phyloP scores from a whole-genome alignment of 345 rosid genomes.

The Salix caprea region DNA sequence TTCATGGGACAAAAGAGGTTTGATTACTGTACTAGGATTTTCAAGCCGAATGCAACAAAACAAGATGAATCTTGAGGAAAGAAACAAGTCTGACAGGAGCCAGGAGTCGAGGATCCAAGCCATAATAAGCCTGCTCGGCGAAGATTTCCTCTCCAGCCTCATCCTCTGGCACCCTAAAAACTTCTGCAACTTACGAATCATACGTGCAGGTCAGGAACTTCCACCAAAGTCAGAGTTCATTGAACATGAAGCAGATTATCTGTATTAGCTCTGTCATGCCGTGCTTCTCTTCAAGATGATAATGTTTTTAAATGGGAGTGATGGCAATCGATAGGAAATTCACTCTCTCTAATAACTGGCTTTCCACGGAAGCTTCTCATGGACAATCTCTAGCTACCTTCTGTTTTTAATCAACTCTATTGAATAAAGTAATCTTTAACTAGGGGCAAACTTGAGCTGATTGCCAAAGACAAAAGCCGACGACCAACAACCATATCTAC shows the following conservation, averaged over 20 bases:
- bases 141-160: background rate
- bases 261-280: background rate
- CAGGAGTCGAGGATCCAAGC: too few species aligned
- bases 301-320: background rate
- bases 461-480: background rate
- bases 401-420: background rate
- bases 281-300: background rate
- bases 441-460: background rate
- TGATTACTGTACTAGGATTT: background rate
- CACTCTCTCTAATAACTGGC: background rate
- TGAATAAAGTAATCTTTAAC: slow-evolving; percentile 1
- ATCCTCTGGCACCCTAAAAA: background rate
- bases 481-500: background rate
- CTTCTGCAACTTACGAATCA: background rate
- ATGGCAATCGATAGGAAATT: background rate
- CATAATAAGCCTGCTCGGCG: background rate
- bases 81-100: background rate
- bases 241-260: background rate
- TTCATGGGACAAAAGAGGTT: too few species aligned
- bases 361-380: background rate
- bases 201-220: background rate
- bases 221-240: background rate
- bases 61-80: background rate
- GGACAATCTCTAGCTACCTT: background rate
- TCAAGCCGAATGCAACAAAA: background rate